These are phyloP conservation scores for Batkoa obscura DNA, from an alignment of 371 early-diverging fungal species.

Conservation along the genomic window DNA sequence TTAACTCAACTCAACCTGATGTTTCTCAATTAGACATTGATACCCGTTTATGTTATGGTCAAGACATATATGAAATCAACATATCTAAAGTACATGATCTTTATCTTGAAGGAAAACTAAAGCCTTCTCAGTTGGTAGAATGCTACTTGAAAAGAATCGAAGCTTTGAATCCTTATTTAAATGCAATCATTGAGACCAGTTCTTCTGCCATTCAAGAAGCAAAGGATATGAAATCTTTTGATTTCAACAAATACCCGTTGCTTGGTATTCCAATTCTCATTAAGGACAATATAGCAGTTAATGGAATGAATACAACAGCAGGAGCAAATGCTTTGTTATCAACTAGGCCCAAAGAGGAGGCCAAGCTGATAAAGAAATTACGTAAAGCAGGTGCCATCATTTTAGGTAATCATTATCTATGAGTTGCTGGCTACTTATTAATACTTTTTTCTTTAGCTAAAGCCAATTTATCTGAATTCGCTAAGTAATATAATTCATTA, in stretches of 20 bases:
- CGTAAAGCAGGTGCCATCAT: constrained; percentile 43
- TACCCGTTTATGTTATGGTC: not conserved
- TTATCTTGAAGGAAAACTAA: not conserved
- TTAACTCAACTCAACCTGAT: too few relatives aligned
- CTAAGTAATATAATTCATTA: constrained; percentile 21
- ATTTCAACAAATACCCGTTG: constrained; percentile 7
- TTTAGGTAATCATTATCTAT: constrained; percentile 32
- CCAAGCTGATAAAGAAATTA: constrained; percentile 47
- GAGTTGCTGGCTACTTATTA: too few relatives aligned
- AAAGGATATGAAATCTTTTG: not conserved
- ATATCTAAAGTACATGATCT: not conserved
- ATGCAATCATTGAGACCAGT: constrained; percentile 8
- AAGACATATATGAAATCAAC: not conserved
- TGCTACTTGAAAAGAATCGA: constrained; percentile 9
- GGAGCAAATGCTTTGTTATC: constrained; percentile 16
- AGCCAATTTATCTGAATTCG: constrained; percentile 91
- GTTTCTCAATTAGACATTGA: not conserved
- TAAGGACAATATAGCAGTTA: constrained; percentile 55
- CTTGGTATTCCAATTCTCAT: constrained; percentile 41
- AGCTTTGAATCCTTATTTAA: constrained; percentile 5
- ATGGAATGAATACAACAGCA: constrained; percentile 36
- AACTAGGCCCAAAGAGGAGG: constrained; percentile 51
- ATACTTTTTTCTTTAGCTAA: too few relatives aligned
- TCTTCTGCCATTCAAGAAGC: constrained; percentile 7
- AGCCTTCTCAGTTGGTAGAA: not conserved